phyloP scores from a whole-genome alignment of 2,329 filamentous ascomycete species.

The Calonectria hawksworthii region DNA sequence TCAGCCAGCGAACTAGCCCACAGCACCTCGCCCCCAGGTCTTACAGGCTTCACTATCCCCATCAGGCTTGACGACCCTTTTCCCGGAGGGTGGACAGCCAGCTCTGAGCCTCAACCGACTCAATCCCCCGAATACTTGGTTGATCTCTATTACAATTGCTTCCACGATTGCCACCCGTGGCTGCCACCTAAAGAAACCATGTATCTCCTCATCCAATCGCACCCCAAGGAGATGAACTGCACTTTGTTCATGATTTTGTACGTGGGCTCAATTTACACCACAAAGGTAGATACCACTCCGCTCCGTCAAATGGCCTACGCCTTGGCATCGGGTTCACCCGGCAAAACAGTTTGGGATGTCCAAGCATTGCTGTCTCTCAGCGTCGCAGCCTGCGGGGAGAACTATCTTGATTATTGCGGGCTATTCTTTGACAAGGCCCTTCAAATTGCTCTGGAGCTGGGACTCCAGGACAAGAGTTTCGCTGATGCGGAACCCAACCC shows the following conservation, averaged over 20 bases:
- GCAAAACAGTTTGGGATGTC: slow-evolving; percentile 40
- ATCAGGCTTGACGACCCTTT: slow-evolving; percentile 10
- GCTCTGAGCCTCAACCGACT: background rate
- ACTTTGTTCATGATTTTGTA: slow-evolving; percentile 34
- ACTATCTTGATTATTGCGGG: background rate
- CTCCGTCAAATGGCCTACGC: slow-evolving; percentile 30
- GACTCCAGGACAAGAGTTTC: slow-evolving; percentile 37
- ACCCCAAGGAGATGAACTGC: slow-evolving; percentile 22
- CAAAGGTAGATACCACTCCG: slow-evolving; percentile 15
- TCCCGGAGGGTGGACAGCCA: slow-evolving; percentile 26
- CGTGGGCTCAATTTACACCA: slow-evolving; percentile 39
- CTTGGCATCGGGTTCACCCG: slow-evolving; percentile 30
- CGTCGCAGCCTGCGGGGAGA: slow-evolving; percentile 35
- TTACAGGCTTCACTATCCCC: slow-evolving; percentile 6
- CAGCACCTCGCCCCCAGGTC: slow-evolving; percentile 28
- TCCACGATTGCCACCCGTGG: slow-evolving; percentile 43
- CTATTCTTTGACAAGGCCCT: slow-evolving; percentile 28
- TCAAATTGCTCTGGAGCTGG: slow-evolving; percentile 33
- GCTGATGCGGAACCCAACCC: slow-evolving; percentile 28
- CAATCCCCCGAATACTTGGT: slow-evolving; percentile 22
- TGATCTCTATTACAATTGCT: slow-evolving; percentile 42
- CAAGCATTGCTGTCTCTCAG: slow-evolving; percentile 40
- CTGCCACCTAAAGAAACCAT: slow-evolving; percentile 36
- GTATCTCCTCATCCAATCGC: slow-evolving; percentile 10
- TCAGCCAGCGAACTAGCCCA: slow-evolving; percentile 14